phyloP scores from a whole-genome alignment of 2,329 filamentous ascomycete genomes.

The Diaporthe sp. region DNA sequence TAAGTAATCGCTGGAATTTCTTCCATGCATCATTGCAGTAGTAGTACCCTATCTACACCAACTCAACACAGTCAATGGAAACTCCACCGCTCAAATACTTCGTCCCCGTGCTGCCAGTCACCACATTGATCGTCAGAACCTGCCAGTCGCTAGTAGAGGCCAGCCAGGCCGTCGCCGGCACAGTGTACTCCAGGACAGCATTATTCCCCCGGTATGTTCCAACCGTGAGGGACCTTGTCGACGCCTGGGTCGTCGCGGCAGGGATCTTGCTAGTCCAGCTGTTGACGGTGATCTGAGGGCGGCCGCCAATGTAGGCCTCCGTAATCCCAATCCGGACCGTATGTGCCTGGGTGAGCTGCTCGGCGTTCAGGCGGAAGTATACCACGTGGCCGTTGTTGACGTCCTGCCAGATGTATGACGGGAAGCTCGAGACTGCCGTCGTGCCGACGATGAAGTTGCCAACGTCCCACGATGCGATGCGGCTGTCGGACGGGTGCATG shows the following conservation, averaged over 20 bases:
- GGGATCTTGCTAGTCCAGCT: slow-evolving; percentile 47
- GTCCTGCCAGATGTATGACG: slow-evolving; percentile 58
- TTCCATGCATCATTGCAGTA: not conserved
- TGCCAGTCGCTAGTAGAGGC: slow-evolving; percentile 48
- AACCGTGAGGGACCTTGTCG: slow-evolving; percentile 50
- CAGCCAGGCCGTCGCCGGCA: slow-evolving; percentile 48
- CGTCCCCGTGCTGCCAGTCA: slow-evolving; percentile 47
- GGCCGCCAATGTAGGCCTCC: slow-evolving; percentile 49
- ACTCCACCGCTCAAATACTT: slow-evolving; percentile 48
- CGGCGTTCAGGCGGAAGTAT: slow-evolving; percentile 53
- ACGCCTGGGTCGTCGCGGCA: slow-evolving; percentile 47
- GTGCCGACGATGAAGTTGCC: slow-evolving; percentile 54
- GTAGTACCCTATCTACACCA: slow-evolving; percentile 32
- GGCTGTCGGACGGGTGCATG: slow-evolving; percentile 55
- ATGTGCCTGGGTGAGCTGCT: slow-evolving; percentile 47
- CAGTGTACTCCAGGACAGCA: slow-evolving; percentile 47
- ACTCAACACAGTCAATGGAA: slow-evolving; percentile 49
- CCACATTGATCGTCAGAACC: slow-evolving; percentile 48
- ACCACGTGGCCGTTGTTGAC: slow-evolving; percentile 57
- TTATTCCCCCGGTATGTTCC: slow-evolving; percentile 52
- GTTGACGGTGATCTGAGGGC: slow-evolving; percentile 50
- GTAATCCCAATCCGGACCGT: slow-evolving; percentile 50
- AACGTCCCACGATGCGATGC: slow-evolving; percentile 49
- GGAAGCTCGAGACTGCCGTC: slow-evolving; percentile 51
- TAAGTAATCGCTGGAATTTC: too few relatives aligned